phyloP scores from a whole-genome alignment of 2,329 filamentous ascomycete species.

The Apiospora hydei region DNA sequence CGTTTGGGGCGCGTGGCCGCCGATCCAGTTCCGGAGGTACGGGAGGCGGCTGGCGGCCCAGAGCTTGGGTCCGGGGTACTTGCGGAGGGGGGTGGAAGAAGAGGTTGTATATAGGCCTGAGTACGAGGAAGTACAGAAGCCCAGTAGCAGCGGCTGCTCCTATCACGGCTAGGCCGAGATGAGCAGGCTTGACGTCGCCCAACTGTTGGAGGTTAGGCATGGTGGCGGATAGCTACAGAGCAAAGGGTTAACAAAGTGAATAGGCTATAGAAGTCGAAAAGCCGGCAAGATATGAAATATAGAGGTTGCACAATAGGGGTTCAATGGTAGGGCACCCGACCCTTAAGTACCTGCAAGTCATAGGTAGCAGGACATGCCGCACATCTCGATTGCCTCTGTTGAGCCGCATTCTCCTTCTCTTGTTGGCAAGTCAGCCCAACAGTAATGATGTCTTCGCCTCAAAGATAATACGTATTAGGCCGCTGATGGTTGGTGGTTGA shows the following conservation, averaged over 20 bases:
- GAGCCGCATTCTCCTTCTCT: neutral
- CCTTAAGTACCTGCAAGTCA: neutral
- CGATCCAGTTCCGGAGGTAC: conserved; percentile 6
- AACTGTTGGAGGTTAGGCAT: neutral
- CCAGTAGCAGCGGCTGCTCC: neutral
- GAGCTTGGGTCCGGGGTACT: conserved; percentile 35
- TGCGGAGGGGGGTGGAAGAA: conserved; percentile 35
- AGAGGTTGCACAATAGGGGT: neutral
- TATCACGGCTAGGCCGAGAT: neutral
- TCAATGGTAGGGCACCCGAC: too few relatives aligned
- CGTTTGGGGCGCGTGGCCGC: conserved; percentile 28
- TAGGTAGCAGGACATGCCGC: neutral
- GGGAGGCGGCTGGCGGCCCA: conserved; percentile 28
- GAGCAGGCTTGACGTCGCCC: neutral
- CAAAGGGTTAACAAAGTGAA: neutral
- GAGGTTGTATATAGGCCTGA: conserved; percentile 30
- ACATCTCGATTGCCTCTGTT: neutral
- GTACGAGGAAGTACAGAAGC: neutral
- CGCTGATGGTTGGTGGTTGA: neutral
- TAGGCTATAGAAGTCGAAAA: neutral
- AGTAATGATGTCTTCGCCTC: neutral
- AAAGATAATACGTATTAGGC: neutral
- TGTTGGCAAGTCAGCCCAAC: neutral
- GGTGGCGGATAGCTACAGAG: neutral
- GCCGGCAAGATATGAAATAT: too few relatives aligned